These are phyloP conservation scores for Wickerhamomyces pijperi DNA, from an alignment of 805 yeast species.

Conservation along the genomic window DNA sequence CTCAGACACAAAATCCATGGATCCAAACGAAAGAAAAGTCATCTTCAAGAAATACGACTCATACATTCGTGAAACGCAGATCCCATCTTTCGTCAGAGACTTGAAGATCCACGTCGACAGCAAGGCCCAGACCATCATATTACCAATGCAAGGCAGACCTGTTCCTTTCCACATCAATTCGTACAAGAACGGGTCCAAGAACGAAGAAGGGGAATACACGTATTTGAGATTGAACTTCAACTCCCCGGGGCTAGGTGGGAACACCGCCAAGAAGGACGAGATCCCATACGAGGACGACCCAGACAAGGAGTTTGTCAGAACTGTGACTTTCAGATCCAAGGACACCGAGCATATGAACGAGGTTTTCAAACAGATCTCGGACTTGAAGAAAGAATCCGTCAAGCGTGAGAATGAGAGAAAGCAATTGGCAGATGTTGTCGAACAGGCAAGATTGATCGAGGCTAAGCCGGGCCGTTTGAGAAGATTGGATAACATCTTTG, in stretches of 20 bases:
- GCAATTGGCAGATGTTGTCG: conserved; percentile 87
- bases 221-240: conserved; percentile 84
- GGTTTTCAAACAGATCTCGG: conserved; percentile 80
- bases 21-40: conserved; percentile 45
- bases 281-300: conserved; percentile 86
- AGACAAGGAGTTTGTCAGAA: conserved; percentile 77
- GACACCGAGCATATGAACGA: conserved; percentile 89
- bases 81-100: conserved; percentile 75
- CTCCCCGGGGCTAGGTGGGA: conserved; percentile 82
- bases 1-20: conserved; percentile 67
- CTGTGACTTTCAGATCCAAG: conserved; percentile 77
- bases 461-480: conserved; percentile 74
- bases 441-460: conserved; percentile 81
- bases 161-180: conserved; percentile 96
- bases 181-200: conserved; percentile 87
- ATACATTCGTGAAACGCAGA: conserved; percentile 84
- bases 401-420: conserved; percentile 86
- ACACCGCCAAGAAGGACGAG: conserved; percentile 58
- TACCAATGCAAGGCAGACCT: conserved; percentile 92
- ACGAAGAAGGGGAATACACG: conserved; percentile 93
- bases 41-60: conserved; percentile 92
- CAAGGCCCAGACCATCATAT: conserved; percentile 76
- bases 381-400: conserved; percentile 81
- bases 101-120: conserved; percentile 79
- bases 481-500: conserved; percentile 78